Conservation (phyloP, 148 eudicot genomes). For the Camellia sinensis region DNA sequence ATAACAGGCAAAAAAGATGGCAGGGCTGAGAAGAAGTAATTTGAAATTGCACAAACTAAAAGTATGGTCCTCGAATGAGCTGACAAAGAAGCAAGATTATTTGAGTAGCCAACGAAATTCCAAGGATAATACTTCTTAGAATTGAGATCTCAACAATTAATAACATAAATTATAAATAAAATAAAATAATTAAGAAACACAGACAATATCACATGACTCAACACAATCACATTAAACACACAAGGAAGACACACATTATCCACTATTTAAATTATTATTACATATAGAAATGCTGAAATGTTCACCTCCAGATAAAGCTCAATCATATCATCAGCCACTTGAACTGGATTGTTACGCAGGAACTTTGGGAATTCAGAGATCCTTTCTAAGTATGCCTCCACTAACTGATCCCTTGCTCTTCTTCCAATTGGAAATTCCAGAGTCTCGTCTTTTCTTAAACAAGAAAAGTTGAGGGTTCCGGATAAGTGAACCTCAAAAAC, state of each 20-base stretch:
- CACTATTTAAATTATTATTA: background rate
- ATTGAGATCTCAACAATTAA: background rate
- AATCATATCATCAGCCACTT: slow-evolving; percentile 69
- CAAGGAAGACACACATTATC: background rate
- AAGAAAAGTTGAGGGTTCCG: slow-evolving; percentile 61
- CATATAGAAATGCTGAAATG: slow-evolving; percentile 8
- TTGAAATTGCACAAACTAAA: slow-evolving; percentile 7
- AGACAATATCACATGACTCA: slow-evolving; percentile 1
- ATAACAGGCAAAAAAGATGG: background rate
- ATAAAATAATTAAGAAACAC: background rate
- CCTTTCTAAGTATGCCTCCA: slow-evolving; percentile 55
- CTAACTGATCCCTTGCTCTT: slow-evolving; percentile 40
- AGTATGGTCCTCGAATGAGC: background rate
- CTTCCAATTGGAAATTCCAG: slow-evolving; percentile 33
- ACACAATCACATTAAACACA: background rate
- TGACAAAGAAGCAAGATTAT: slow-evolving; percentile 4
- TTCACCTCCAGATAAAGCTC: slow-evolving; percentile 88
- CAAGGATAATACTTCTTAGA: background rate
- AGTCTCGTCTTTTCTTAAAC: slow-evolving; percentile 33
- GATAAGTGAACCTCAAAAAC: slow-evolving; percentile 76
- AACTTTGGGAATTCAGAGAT: slow-evolving; percentile 56
- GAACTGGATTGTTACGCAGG: slow-evolving; percentile 57
- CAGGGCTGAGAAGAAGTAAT: background rate
- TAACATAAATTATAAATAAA: background rate
- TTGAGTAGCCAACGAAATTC: background rate